Evolutionary conservation across 148 eudicot genomes (phyloP).

Genomic region (Silene uniflora): DNA sequence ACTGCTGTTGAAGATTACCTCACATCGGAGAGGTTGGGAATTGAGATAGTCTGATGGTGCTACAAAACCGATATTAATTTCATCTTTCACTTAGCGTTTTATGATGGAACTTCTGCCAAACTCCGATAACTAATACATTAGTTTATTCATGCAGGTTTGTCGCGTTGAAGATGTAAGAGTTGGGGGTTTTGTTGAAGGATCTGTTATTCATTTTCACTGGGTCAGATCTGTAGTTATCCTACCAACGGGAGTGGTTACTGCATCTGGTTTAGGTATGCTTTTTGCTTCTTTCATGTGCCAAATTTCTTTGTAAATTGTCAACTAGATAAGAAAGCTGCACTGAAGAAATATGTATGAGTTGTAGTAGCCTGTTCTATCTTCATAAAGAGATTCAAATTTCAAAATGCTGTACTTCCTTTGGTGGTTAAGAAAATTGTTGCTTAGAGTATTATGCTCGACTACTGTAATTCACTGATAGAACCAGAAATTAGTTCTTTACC

Average conservation of each 20-base stretch:
- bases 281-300: slow-evolving; percentile 9
- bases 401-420: neutral
- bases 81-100: slow-evolving; percentile 11
- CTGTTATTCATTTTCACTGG: slow-evolving; percentile 89
- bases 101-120: neutral
- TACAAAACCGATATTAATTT: slow-evolving; percentile 13
- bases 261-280: slow-evolving; percentile 76
- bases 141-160: slow-evolving; percentile 56
- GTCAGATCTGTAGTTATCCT: slow-evolving; percentile 64
- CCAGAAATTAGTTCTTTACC: neutral
- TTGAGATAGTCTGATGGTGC: neutral
- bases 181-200: slow-evolving; percentile 72
- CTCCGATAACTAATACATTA: slow-evolving; percentile 10
- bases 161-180: slow-evolving; percentile 78
- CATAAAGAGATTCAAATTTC: neutral
- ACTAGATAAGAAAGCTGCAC: slow-evolving; percentile 3
- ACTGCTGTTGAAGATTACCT: neutral
- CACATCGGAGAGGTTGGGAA: neutral
- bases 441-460: neutral
- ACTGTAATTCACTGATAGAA: neutral
- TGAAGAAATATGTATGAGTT: neutral
- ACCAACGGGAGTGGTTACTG: slow-evolving; percentile 63
- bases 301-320: neutral
- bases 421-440: neutral
- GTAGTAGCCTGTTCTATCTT: neutral